Percentiles rank a stretch among this genome's conserved stretches.
These are phyloP conservation scores for Cyberlindnera maritima DNA, from an alignment of 805 yeast genomes.

Conservation along the genomic window DNA sequence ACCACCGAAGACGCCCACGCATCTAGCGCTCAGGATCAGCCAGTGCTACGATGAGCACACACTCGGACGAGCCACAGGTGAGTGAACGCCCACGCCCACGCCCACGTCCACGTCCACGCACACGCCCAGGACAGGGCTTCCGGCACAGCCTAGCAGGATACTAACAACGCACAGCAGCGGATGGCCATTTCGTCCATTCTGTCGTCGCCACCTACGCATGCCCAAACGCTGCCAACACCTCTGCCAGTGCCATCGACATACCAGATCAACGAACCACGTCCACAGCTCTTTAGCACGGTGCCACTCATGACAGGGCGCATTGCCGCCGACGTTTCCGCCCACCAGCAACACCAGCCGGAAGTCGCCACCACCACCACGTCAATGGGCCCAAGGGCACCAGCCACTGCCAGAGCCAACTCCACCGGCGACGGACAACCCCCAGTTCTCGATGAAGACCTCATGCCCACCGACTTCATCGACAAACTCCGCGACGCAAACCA, in stretches of 20 bases:
- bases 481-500: slow-evolving; percentile 24
- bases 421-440: not conserved
- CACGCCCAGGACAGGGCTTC: not conserved
- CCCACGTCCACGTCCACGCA: too few species aligned
- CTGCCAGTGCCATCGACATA: not conserved
- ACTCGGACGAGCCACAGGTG: slow-evolving; percentile 4
- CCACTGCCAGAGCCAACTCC: not conserved
- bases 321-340: not conserved
- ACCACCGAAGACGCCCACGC: not conserved
- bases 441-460: slow-evolving; percentile 10
- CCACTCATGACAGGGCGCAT: not conserved
- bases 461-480: slow-evolving; percentile 16
- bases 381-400: not conserved
- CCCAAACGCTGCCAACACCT: not conserved
- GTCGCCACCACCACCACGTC: not conserved
- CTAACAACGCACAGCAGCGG: slow-evolving; percentile 10
- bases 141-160: not conserved
- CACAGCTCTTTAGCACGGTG: not conserved
- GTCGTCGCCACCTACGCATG: slow-evolving; percentile 18
- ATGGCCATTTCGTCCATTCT: slow-evolving; percentile 25
- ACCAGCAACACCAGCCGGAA: not conserved
- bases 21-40: too few species aligned
- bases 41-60: slow-evolving; percentile 1
- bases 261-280: not conserved
- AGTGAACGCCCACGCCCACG: too few species aligned